Evolutionary conservation across 2,329 filamentous ascomycete genomes (phyloP).

Genomic region (Lachnellula arida): DNA sequence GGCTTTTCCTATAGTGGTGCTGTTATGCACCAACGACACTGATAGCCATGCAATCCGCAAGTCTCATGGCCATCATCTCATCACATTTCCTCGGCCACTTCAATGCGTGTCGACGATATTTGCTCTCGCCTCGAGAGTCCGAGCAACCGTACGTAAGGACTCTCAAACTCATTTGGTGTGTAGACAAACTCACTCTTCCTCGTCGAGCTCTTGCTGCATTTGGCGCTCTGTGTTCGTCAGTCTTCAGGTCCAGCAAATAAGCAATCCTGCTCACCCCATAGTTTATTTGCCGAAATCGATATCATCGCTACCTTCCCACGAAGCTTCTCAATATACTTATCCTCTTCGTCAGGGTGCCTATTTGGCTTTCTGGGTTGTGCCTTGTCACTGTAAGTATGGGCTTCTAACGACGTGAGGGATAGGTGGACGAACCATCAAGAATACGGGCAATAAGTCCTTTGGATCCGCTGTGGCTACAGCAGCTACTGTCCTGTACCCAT

Average conservation of each 20-base stretch:
- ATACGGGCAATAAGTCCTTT: conserved; percentile 62
- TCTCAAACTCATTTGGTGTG: too few relatives aligned
- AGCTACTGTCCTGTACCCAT: conserved; percentile 65
- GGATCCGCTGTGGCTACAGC: conserved; percentile 65
- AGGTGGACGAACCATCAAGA: conserved; percentile 54
- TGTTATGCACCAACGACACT: too few relatives aligned
- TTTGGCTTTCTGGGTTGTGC: conserved; percentile 63
- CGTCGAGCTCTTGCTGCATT: conserved; percentile 21
- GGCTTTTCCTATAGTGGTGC: too few relatives aligned
- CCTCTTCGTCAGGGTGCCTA: conserved; percentile 50
- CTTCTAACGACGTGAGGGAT: not conserved
- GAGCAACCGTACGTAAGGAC: too few relatives aligned
- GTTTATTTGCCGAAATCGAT: conserved; percentile 59
- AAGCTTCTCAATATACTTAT: conserved; percentile 60
- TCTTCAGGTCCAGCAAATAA: not conserved
- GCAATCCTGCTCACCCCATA: conserved; percentile 47
- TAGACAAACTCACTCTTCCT: conserved; percentile 6
- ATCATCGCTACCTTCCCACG: conserved; percentile 64
- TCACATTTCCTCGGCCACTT: too few relatives aligned
- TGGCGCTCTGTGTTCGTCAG: conserved; percentile 13
- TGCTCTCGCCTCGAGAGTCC: too few relatives aligned
- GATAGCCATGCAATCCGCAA: too few relatives aligned
- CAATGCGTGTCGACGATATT: too few relatives aligned
- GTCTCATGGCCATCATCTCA: too few relatives aligned
- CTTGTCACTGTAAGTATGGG: conserved; percentile 32